These are phyloP conservation scores for Sporothrix pallida DNA, from an alignment of 2,329 filamentous ascomycete species.

Conservation along the genomic window DNA sequence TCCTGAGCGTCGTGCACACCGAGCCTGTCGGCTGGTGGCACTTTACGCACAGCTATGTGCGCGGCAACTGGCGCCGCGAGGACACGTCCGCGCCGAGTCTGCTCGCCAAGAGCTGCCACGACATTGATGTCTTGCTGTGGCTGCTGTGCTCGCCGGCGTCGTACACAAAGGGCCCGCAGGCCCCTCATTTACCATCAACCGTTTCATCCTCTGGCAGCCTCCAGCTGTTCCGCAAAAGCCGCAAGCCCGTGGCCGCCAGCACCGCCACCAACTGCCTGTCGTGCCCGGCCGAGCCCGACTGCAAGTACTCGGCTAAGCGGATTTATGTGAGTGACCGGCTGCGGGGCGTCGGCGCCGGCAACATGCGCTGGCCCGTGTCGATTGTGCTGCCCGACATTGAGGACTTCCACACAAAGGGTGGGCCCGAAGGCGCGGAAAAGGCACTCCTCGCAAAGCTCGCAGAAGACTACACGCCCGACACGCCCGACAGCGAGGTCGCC, in stretches of 20 bases:
- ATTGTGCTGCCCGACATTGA: constrained; percentile 94
- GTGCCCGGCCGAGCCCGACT: constrained; percentile 75
- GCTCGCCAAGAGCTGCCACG: constrained; percentile 94
- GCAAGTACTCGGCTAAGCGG: constrained; percentile 83
- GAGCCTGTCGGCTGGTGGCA: constrained; percentile 98
- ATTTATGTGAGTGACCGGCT: constrained; percentile 71
- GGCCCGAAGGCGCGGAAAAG: constrained; percentile 54
- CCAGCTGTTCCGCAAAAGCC: constrained; percentile 75
- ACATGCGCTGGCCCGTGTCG: constrained; percentile 80
- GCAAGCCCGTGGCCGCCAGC: constrained; percentile 78
- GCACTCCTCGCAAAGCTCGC: constrained; percentile 48
- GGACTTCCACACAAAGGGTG: constrained; percentile 61
- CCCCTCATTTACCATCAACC: constrained; percentile 73
- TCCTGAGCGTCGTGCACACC: constrained; percentile 86
- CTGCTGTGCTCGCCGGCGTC: constrained; percentile 75
- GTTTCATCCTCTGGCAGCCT: constrained; percentile 78
- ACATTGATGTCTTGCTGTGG: constrained; percentile 93
- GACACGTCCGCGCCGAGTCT: constrained; percentile 78
- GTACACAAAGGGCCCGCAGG: constrained; percentile 49
- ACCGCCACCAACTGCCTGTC: constrained; percentile 83
- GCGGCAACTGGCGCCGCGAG: constrained; percentile 91
- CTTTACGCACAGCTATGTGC: constrained; percentile 87
- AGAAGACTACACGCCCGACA: constrained; percentile 60
- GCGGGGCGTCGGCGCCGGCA: constrained; percentile 65
- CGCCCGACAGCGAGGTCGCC: constrained; percentile 54